Conservation (phyloP, 2,329 filamentous ascomycete species). For the Colletotrichum salicis region DNA sequence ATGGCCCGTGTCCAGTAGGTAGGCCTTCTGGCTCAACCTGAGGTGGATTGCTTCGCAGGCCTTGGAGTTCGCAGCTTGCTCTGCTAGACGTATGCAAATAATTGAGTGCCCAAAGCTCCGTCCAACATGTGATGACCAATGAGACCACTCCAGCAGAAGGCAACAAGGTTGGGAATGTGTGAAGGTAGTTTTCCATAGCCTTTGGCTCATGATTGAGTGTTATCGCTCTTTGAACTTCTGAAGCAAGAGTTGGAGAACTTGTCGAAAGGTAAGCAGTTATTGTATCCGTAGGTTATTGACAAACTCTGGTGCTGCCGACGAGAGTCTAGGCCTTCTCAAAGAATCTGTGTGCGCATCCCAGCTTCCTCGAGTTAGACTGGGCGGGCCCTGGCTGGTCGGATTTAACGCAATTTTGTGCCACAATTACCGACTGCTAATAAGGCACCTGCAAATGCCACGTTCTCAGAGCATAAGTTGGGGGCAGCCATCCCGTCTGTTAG, state of each 20-base stretch:
- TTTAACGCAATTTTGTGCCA: neutral
- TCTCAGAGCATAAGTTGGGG: neutral
- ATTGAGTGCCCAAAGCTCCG: neutral
- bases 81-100: neutral
- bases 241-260: neutral
- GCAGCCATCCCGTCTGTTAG: constrained; percentile 17
- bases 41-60: neutral
- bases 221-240: neutral
- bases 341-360: neutral
- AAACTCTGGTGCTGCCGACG: neutral
- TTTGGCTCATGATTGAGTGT: neutral
- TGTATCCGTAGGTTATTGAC: neutral
- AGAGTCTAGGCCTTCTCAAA: neutral
- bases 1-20: neutral
- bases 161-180: neutral
- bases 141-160: neutral
- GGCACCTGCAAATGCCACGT: constrained; percentile 15
- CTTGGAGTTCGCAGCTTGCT: neutral
- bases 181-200: neutral
- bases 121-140: neutral
- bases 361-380: neutral
- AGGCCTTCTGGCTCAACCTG: neutral
- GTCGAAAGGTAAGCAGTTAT: neutral
- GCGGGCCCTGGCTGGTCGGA: constrained; percentile 6
- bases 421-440: constrained; percentile 3